Evolutionary conservation across 371 early-diverging fungal genomes (phyloP).

Genomic region (Rhizopus arrhizus): DNA sequence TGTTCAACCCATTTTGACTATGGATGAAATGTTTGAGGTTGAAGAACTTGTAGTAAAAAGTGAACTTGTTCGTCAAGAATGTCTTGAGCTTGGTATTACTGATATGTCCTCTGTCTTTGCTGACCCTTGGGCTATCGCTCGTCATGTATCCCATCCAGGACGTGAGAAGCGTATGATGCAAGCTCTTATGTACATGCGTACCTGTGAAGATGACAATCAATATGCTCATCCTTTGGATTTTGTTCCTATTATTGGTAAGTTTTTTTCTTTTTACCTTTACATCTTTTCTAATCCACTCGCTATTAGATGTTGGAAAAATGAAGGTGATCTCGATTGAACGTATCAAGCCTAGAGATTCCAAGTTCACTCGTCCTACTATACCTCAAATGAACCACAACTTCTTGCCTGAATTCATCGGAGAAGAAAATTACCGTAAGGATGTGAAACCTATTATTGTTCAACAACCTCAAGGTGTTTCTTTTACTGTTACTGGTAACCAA

Average conservation of each 20-base stretch:
- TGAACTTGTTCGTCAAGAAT: conserved; percentile 42
- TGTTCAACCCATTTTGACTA: conserved; percentile 54
- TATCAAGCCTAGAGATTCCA: conserved; percentile 47
- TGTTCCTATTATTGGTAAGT: conserved; percentile 53
- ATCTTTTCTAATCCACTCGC: conserved; percentile 55
- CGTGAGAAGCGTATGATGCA: conserved; percentile 51
- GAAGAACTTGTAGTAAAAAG: conserved; percentile 49
- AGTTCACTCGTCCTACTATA: conserved; percentile 51
- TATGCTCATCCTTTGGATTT: conserved; percentile 60
- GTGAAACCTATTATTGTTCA: conserved; percentile 55
- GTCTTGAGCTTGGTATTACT: conserved; percentile 49
- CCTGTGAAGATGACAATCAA: conserved; percentile 56
- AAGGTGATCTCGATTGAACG: conserved; percentile 50
- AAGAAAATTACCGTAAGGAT: conserved; percentile 50
- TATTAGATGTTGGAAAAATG: conserved; percentile 49
- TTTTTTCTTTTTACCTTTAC: conserved; percentile 47
- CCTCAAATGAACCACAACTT: conserved; percentile 51
- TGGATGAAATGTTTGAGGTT: conserved; percentile 57
- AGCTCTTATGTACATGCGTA: conserved; percentile 59
- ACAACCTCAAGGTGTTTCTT: conserved; percentile 59
- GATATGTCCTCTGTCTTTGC: conserved; percentile 51
- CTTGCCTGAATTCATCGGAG: conserved; percentile 54
- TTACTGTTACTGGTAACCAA: conserved; percentile 51
- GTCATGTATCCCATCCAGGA: conserved; percentile 46
- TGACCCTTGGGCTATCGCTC: conserved; percentile 61